phyloP scores from a whole-genome alignment of 176 grass and related monocot genomes.

The Carex parvula region DNA sequence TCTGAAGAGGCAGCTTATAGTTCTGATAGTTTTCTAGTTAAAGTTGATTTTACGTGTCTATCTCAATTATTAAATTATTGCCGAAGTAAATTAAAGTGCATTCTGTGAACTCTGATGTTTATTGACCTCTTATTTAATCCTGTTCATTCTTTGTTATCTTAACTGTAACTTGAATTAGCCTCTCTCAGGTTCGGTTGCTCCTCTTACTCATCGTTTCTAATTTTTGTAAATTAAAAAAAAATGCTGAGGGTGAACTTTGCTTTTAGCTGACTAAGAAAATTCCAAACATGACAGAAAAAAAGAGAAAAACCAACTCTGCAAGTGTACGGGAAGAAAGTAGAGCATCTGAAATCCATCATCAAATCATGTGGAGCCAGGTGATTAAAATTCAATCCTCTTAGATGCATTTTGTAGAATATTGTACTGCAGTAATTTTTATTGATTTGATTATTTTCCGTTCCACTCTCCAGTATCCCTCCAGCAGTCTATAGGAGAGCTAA shows the following conservation, averaged over 20 bases:
- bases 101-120: background rate
- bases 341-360: conserved; percentile 83
- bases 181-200: background rate
- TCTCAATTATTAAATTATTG: background rate
- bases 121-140: background rate
- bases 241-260: background rate
- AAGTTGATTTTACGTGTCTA: background rate
- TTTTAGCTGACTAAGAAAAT: conserved; percentile 23
- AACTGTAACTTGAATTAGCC: background rate
- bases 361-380: conserved; percentile 94
- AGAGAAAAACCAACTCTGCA: conserved; percentile 41
- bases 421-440: background rate
- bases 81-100: conserved; percentile 1
- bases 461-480: conserved; percentile 59
- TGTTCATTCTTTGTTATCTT: background rate
- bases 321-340: conserved; percentile 70
- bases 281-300: conserved; percentile 60
- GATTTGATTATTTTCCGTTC: background rate
- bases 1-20: background rate
- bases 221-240: background rate
- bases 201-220: background rate
- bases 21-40: too few species aligned
- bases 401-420: conserved; percentile 27
- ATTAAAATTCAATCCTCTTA: conserved; percentile 23
- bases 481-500: conserved; percentile 80